Conservation (phyloP, 306 rosid species). For the Begonia peltatifolia region DNA sequence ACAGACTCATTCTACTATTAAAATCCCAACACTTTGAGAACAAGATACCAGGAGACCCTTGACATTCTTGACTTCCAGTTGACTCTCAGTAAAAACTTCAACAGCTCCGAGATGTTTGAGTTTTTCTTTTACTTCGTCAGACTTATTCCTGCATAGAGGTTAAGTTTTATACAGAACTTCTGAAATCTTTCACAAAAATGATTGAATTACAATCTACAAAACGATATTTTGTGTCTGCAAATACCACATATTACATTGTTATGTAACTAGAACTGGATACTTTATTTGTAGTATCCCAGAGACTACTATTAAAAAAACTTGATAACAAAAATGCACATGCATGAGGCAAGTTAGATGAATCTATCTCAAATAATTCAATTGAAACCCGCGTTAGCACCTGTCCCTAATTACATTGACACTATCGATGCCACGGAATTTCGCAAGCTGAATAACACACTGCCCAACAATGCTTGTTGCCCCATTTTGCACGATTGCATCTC, state of each 20-base stretch:
- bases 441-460: slow-evolving; percentile 89
- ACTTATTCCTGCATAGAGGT: slow-evolving; percentile 39
- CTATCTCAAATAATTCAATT: slow-evolving; percentile 8
- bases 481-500: slow-evolving; percentile 85
- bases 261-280: too few relatives aligned
- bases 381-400: slow-evolving; percentile 37
- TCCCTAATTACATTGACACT: slow-evolving; percentile 67
- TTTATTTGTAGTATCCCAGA: too few relatives aligned
- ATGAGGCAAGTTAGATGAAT: too few relatives aligned
- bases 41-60: slow-evolving; percentile 72
- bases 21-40: slow-evolving; percentile 1
- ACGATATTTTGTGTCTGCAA: too few relatives aligned
- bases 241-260: too few relatives aligned
- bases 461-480: slow-evolving; percentile 99
- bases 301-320: too few relatives aligned
- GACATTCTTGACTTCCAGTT: slow-evolving; percentile 74
- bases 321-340: too few relatives aligned
- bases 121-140: slow-evolving; percentile 61
- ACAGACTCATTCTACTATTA: neutral
- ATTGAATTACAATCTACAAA: too few relatives aligned
- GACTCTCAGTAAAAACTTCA: slow-evolving; percentile 66
- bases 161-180: too few relatives aligned
- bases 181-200: too few relatives aligned
- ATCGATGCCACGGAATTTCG: slow-evolving; percentile 49
- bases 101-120: slow-evolving; percentile 73